Evolutionary conservation across 441 rosid genomes (phyloP), one percentile per base, ranked within the genome.

Genomic region (Aleurites moluccanus): DNA sequence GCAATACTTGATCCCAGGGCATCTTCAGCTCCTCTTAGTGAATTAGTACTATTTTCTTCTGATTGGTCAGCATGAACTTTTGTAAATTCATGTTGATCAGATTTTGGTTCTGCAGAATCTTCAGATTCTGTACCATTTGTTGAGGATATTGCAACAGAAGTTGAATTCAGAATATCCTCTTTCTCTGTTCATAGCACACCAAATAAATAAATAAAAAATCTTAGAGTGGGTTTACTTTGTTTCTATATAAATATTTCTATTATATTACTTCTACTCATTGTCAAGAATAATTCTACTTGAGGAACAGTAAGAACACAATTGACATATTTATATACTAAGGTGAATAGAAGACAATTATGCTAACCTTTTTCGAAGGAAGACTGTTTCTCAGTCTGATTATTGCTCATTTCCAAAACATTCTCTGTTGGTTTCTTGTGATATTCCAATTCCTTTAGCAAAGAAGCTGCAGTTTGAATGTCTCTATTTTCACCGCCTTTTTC

Each of bases 361-460:
- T 80, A 59, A 85, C 88, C 88, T 84, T 64, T 66, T 35, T 52
- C 44, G 42, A 75, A 21, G 23, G 79, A 67, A 72, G 60, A 25
- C 73, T 76, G 79, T 38, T 72, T 65, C 77, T 63, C 76, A 67
- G 66, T 49, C 33, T 67, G 77, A 67, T 47, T 44, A 35, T 67
- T 38, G 56, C 21, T 78, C 47, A 60, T 21, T 64, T 27, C 77
- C 15, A 50, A 44, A 23, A 53, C 68, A 64, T 75, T 73, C 25
- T 73, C 69, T 10, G 73, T 55, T 35, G 38, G 38, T 4, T 35
- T 35, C 38, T 5, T 35, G 38, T 35, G 38, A 4, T 35, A 6
- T 71, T 67, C 78, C 44, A 70, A 44, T 75, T 75, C 75, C 33
- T 45, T 40, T 1, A 65, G 21, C 50, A 44, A 25, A 52, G 67